Evolutionary conservation across 768 basidiomycete species (phyloP), one percentile per base, ranked within the genome.

Genomic region (Boletus speciosus): DNA sequence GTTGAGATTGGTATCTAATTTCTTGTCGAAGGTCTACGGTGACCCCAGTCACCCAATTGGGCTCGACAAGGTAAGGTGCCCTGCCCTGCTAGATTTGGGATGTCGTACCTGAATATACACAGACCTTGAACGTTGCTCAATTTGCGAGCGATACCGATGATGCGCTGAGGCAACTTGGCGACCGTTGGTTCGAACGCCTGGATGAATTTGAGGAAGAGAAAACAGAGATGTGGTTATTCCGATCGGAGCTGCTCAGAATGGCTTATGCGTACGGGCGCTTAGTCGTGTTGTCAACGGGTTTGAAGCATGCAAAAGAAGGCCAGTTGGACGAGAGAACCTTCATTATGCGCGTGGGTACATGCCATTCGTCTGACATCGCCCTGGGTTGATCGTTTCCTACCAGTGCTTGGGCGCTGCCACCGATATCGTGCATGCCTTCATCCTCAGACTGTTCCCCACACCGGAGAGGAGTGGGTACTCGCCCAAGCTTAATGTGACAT

Each of bases 21-120:
- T 90, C 62, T 66, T 78, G 55, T 73, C 74, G 10, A 80, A 79
- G 63, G 85, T 93, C 21, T 84, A 89, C 65, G 89, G 81, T 61
- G 80, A 91, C 66, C 86, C 86, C 6, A 73, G 76, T 43, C 85
- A 88, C 57, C 88, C 88, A 0, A 86, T 82, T 15, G 88, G 88
- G 0, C 69, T 91, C 56, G 88, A 90, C 68, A 89, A 83, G 80
- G 89, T 84, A 14, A 38, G 15, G 25, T 36, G 37, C 12, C 36
- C 29, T 32, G 15, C 25, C 35, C 47, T 23, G 16, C 19, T 19
- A 34, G 40, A 45, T 31, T 19, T 23, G 6, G 8, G 16, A 44
- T 15, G 38, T 40, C 4, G 27, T 53, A 47, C 16, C 48, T 59
- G 39, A 66, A 51, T 10, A 7, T 10, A 3, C 12, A 12, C 6